phyloP scores from a whole-genome alignment of 2,329 filamentous ascomycete genomes.

The Fusarium torulosum region DNA sequence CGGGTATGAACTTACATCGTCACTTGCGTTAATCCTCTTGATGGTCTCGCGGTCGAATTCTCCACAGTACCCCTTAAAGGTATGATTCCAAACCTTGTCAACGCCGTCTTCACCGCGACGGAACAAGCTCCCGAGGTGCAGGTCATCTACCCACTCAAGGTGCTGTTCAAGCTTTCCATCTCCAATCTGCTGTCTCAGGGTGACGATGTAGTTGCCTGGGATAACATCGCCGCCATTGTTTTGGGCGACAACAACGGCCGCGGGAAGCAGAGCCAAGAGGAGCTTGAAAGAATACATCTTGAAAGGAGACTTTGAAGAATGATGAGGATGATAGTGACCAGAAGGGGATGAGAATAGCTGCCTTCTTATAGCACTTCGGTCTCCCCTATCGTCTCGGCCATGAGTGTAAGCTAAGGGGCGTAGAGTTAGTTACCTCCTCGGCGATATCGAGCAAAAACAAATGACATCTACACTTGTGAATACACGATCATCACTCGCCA shows the following conservation, averaged over 20 bases:
- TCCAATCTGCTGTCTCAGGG: conserved; percentile 55
- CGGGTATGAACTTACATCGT: conserved; percentile 52
- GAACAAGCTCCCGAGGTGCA: conserved; percentile 51
- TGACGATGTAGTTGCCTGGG: conserved; percentile 61
- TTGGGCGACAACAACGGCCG: conserved; percentile 11
- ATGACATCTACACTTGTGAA: not conserved
- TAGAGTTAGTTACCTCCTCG: not conserved
- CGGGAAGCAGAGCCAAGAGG: conserved; percentile 38
- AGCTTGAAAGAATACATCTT: conserved; percentile 41
- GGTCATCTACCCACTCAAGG: conserved; percentile 49
- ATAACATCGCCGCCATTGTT: conserved; percentile 44
- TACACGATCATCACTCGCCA: not conserved
- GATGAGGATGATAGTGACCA: not conserved
- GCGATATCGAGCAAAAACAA: not conserved
- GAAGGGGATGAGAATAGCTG: rapidly evolving
- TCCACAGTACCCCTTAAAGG: conserved; percentile 58
- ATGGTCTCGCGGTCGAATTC: conserved; percentile 58
- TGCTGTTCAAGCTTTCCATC: conserved; percentile 52
- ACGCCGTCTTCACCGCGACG: conserved; percentile 53
- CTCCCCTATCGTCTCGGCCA: not conserved
- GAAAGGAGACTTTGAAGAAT: conserved; percentile 1
- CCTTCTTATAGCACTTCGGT: conserved; percentile 21
- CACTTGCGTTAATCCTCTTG: conserved; percentile 54
- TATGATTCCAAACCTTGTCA: conserved; percentile 51
- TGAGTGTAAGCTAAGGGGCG: not conserved